Evolutionary conservation across 2,329 filamentous ascomycete species (phyloP).

Genomic region (Pseudogymnoascus sp.): DNA sequence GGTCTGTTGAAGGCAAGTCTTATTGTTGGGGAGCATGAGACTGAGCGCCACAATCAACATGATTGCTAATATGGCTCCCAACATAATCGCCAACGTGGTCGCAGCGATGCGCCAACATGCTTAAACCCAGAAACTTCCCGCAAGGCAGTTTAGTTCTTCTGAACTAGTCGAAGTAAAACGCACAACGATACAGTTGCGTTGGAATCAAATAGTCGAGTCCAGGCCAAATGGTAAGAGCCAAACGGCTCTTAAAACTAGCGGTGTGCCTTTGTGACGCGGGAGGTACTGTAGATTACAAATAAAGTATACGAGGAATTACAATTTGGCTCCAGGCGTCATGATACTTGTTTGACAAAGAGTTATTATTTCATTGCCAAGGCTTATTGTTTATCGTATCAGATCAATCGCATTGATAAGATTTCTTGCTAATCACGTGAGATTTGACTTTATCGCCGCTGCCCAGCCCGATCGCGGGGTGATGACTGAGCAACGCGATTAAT

Average conservation of each 20-base stretch:
- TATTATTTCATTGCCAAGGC: conserved; percentile 1
- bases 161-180: not conserved
- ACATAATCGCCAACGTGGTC: no score
- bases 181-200: not conserved
- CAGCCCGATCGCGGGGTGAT: conserved; percentile 3
- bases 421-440: not conserved
- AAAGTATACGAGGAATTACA: not conserved
- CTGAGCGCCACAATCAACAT: not conserved
- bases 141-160: no score
- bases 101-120: no score
- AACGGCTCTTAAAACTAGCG: not conserved
- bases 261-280: not conserved
- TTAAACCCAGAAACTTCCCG: no score
- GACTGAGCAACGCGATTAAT: conserved; percentile 5
- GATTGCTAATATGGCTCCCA: no score
- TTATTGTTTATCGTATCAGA: not conserved
- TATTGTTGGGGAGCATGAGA: not conserved
- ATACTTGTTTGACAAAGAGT: not conserved
- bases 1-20: not conserved
- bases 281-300: not conserved
- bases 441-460: not conserved
- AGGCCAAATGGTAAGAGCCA: not conserved
- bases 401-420: not conserved
- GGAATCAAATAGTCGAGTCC: not conserved
- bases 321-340: not conserved